Base-by-base conservation (phyloP, 495 filamentous ascomycete species). In the Hypoxylon rickii region DNA sequence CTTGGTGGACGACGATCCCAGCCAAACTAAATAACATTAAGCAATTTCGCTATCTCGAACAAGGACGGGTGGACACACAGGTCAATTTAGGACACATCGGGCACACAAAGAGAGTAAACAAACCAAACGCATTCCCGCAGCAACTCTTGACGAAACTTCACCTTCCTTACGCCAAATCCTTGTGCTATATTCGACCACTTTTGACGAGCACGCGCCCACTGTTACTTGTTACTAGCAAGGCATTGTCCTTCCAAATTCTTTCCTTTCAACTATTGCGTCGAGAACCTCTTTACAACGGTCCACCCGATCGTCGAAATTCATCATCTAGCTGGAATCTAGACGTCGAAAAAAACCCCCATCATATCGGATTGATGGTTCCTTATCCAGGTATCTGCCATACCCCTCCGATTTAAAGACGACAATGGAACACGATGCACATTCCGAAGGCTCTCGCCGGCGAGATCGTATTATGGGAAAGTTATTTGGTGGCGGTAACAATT, bases 391-490 rank as follows among this genome's bases (percentile, higher is more conserved):
- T 16, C 58, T 58, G 49, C 40, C 47, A 20, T 55, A 55, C 61
- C 58, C 59, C 38, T 44, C 34, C 45, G 39, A 49, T 44, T 49
- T 41, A 51, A 21, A 43, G 44, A 52, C 44, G 55, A 70, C 57
- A 63, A 79, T 77, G 71, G 76, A 79, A 60, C 71, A 73, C 67
- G 73, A 76, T 32, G 61, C 66, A 29, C 70, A 66, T 15, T 43
- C 60, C 44, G 68, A 68, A 44, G 68, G 71, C 17, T 58, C 70
- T 33, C 70, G 73, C 38, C 76, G 68, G 54, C 66, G 74, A 56
- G 73, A 72, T 53, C 73, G 75, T 40, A 45, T 79, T 13, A 79
- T 79, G 72, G 77, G 77, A 36, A 78, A 77, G 67, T 62, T 79
- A 21, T 79, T 79, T 52, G 73, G 73, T 38, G 31, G 51, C 16